Evolutionary conservation across 352 stramenopile genomes (phyloP).

Genomic region (Peronospora belbahrii): DNA sequence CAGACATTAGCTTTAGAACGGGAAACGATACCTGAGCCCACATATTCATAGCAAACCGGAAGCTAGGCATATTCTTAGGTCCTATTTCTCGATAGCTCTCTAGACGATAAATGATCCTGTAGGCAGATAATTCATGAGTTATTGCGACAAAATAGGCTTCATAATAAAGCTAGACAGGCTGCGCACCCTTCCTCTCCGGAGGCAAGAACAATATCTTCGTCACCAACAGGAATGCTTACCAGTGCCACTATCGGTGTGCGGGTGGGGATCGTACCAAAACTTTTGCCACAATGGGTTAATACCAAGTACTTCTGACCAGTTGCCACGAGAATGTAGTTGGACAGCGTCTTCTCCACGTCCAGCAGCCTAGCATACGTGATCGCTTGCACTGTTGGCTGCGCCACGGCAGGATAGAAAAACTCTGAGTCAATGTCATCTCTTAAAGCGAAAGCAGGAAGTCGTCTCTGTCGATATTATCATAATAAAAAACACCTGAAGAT

Average conservation of each 20-base stretch:
- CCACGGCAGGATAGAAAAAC: constrained; percentile 27
- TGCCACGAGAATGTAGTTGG: constrained; percentile 41
- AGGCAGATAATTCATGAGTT: not conserved
- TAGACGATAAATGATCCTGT: constrained; percentile 40
- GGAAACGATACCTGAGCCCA: constrained; percentile 37
- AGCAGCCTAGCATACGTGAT: constrained; percentile 29
- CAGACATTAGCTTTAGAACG: constrained; percentile 29
- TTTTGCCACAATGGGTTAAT: constrained; percentile 32
- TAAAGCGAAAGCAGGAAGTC: constrained; percentile 3
- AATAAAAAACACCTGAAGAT: too few relatives aligned
- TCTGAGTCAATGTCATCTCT: constrained; percentile 4
- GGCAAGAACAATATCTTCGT: constrained; percentile 34
- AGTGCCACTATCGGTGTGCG: constrained; percentile 27
- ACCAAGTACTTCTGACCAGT: constrained; percentile 40
- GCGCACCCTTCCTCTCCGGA: constrained; percentile 44
- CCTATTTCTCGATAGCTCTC: constrained; percentile 20
- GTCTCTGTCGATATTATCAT: constrained; percentile 7
- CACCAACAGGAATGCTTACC: constrained; percentile 11
- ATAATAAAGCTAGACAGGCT: not conserved
- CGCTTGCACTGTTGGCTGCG: constrained; percentile 27
- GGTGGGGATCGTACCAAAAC: constrained; percentile 24
- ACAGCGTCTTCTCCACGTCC: constrained; percentile 46
- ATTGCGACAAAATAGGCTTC: not conserved
- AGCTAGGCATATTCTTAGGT: constrained; percentile 17
- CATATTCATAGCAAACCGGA: constrained; percentile 29